phyloP scores from a whole-genome alignment of 108 stramenopile species.

The Stephanodiscus minutulus region DNA sequence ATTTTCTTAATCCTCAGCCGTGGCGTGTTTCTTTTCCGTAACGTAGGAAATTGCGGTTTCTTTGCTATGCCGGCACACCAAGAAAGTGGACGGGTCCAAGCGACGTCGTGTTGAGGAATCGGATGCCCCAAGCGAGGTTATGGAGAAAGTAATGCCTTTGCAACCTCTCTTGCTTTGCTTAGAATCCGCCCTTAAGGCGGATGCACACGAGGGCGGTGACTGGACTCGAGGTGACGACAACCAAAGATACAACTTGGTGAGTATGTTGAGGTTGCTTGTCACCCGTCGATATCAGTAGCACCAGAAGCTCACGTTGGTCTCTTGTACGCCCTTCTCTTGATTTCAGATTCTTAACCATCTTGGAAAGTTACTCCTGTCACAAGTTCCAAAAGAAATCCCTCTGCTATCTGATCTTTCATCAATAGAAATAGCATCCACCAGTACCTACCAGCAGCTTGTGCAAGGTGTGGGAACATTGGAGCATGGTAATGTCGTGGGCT shows the following conservation, averaged over 20 bases:
- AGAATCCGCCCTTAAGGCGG: constrained; percentile 74
- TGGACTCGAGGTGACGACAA: constrained; percentile 85
- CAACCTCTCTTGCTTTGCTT: constrained; percentile 72
- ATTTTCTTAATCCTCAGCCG: neutral
- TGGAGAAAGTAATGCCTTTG: constrained; percentile 37
- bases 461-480: constrained; percentile 59
- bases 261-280: neutral
- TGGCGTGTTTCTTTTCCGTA: neutral
- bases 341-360: constrained; percentile 64
- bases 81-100: constrained; percentile 25
- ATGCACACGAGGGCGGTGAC: constrained; percentile 82
- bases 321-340: neutral
- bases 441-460: constrained; percentile 60
- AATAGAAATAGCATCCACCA: constrained; percentile 13
- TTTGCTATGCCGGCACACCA: constrained; percentile 32
- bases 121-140: constrained; percentile 11
- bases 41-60: constrained; percentile 49
- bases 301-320: neutral
- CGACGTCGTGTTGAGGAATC: constrained; percentile 41
- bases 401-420: constrained; percentile 26
- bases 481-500: constrained; percentile 73
- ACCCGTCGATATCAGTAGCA: neutral
- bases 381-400: constrained; percentile 53
- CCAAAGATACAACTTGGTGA: constrained; percentile 57
- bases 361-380: constrained; percentile 63